These are phyloP conservation scores for Komagataella mondaviorum DNA, from an alignment of 805 yeast species.

Conservation along the genomic window DNA sequence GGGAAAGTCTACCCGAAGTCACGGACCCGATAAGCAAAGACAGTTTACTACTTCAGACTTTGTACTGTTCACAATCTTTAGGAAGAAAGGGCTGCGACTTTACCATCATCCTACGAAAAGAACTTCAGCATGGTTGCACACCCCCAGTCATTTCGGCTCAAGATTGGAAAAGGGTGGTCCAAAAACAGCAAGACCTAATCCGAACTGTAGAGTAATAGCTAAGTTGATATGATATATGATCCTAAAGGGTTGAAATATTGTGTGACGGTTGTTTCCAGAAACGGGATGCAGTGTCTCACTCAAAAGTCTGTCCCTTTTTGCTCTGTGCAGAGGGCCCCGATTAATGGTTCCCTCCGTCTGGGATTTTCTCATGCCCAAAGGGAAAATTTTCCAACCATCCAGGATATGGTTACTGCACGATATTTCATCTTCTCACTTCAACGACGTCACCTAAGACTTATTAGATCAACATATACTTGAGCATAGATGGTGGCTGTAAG, in stretches of 20 bases:
- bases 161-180: slow-evolving; percentile 28
- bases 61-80: slow-evolving; percentile 81
- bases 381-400: background rate
- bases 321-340: no score
- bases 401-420: background rate
- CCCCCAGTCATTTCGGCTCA: slow-evolving; percentile 15
- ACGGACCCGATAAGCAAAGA: slow-evolving; percentile 31
- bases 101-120: slow-evolving; percentile 35
- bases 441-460: background rate
- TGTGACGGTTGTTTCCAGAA: background rate
- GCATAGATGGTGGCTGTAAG: background rate
- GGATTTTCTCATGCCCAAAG: background rate
- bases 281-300: background rate
- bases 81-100: slow-evolving; percentile 62
- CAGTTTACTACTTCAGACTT: slow-evolving; percentile 67
- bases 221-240: background rate
- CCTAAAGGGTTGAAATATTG: background rate
- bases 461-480: background rate
- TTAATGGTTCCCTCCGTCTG: background rate
- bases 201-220: background rate
- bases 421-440: background rate
- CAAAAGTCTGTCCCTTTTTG: background rate
- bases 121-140: slow-evolving; percentile 14
- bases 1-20: slow-evolving; percentile 17
- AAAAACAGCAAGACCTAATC: slow-evolving; percentile 26